Evolutionary conservation across 2,329 filamentous ascomycete species (phyloP), one percentile per base, ranked within the genome.

Genomic region (Penicillium sp.): DNA sequence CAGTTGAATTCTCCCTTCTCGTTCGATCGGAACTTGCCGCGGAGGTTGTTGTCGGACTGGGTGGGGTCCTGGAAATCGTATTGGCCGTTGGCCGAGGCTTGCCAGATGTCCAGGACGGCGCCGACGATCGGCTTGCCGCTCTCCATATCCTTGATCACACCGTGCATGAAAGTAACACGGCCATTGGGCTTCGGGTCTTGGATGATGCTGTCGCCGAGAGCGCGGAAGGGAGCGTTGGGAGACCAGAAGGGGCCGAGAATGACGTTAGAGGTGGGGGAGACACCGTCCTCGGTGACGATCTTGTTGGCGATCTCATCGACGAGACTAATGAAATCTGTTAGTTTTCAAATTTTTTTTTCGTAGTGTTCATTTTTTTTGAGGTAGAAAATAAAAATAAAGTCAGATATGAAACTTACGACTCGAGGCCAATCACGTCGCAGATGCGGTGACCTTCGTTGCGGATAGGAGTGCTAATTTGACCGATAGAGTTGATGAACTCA

Each of bases 201-300:
- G 68, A 91, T 86, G 73, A 91, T 88, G 73, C 78, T 81, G 70
- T 79, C 82, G 63, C 88, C 88, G 64, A 85, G 81, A 38, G 86
- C 80, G 45, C 88, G 85, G 83, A 89, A 90, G 33, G 89, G 88
- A 1, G 89, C 86, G 66, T 90, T 82, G 67, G 88, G 88, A 12
- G 85, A 88, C 88, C 88, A 91, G 82, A 91, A 91, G 63, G 89
- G 89, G 2, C 89, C 89, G 59, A 91, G 86, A 69, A 91, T 91
- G 58, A 88, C 83, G 60, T 87, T 89, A 3, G 87, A 89, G n/a
- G 89, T 91, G 47, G 88, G 87, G 59, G 82, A 79, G 60, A 84
- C 80, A n/a, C 72, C 73, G 56, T 82, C 81, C 57, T 89, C 84
- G 63, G 85, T 84, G 69, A 86, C 77, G 58, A 84, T 78, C 66